Percentiles rank a stretch among this genome's conserved stretches.
phyloP scores from a whole-genome alignment of 2,329 filamentous ascomycete genomes.

The Botrytis fabae region DNA sequence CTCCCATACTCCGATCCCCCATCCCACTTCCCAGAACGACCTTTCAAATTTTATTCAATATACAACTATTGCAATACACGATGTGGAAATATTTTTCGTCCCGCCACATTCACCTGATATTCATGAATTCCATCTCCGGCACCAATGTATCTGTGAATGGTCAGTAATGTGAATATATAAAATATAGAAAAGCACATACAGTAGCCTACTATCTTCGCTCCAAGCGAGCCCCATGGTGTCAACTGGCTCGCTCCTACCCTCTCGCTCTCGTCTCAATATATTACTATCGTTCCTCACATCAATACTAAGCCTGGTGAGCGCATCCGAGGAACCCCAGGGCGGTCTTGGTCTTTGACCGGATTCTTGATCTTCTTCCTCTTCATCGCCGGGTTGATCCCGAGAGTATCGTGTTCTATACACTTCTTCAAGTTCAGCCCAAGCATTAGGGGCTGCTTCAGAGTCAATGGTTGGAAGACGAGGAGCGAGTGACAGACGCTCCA shows the following conservation, averaged over 20 bases:
- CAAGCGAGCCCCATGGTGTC: slow-evolving; percentile 63
- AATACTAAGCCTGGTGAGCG: slow-evolving; percentile 26
- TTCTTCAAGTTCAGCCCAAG: slow-evolving; percentile 48
- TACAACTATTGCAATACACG: slow-evolving; percentile 50
- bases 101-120: slow-evolving; percentile 64
- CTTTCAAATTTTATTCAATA: slow-evolving; percentile 8
- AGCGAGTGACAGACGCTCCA: slow-evolving; percentile 34
- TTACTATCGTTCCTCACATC: slow-evolving; percentile 38
- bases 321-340: slow-evolving; percentile 35
- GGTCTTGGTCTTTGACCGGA: slow-evolving; percentile 36
- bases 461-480: slow-evolving; percentile 35
- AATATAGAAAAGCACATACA: slow-evolving; percentile 50
- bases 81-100: slow-evolving; percentile 59
- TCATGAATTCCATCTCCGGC: slow-evolving; percentile 76
- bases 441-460: slow-evolving; percentile 38
- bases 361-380: slow-evolving; percentile 40
- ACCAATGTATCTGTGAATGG: slow-evolving; percentile 54
- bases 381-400: slow-evolving; percentile 35
- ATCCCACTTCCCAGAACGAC: not conserved
- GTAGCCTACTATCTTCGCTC: slow-evolving; percentile 59
- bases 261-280: slow-evolving; percentile 35
- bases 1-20: slow-evolving; percentile 1
- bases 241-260: slow-evolving; percentile 41
- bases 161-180: slow-evolving; percentile 17
- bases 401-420: slow-evolving; percentile 44